phyloP scores from a whole-genome alignment of 2,329 filamentous ascomycete species.

The Hysterium pulicare region DNA sequence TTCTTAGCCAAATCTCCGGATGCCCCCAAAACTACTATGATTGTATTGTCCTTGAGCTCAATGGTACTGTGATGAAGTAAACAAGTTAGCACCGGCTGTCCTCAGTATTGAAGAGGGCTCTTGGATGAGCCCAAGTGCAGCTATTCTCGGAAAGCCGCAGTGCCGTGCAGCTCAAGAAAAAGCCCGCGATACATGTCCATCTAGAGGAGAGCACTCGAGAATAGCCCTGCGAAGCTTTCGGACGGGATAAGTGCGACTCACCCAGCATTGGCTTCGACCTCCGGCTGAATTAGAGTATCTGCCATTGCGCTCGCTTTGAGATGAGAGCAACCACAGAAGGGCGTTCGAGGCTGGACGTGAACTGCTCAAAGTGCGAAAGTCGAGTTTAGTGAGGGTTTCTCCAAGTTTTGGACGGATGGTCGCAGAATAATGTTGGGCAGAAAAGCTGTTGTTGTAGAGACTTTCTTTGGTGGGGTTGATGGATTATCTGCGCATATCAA shows the following conservation, averaged over 20 bases:
- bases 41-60: constrained; percentile 98
- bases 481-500: constrained; percentile 3
- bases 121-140: too few relatives aligned
- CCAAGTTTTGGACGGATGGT: constrained; percentile 19
- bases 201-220: too few relatives aligned
- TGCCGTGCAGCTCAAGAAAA: too few relatives aligned
- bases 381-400: background rate
- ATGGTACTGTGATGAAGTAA: constrained; percentile 59
- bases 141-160: too few relatives aligned
- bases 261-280: constrained; percentile 46
- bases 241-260: constrained; percentile 29
- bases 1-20: constrained; percentile 99
- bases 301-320: constrained; percentile 39
- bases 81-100: constrained; percentile 27
- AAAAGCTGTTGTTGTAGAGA: constrained; percentile 20
- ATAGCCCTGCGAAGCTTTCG: background rate
- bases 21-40: constrained; percentile 92
- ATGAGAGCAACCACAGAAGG: constrained; percentile 17
- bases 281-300: constrained; percentile 47
- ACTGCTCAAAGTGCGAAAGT: background rate
- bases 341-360: constrained; percentile 15
- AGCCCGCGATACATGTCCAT: too few relatives aligned
- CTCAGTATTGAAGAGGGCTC: too few relatives aligned
- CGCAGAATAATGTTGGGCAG: constrained; percentile 24
- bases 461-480: constrained; percentile 2